Conservation (phyloP, 1,284 basidiomycete species). For the Cryptococcus sp. region DNA sequence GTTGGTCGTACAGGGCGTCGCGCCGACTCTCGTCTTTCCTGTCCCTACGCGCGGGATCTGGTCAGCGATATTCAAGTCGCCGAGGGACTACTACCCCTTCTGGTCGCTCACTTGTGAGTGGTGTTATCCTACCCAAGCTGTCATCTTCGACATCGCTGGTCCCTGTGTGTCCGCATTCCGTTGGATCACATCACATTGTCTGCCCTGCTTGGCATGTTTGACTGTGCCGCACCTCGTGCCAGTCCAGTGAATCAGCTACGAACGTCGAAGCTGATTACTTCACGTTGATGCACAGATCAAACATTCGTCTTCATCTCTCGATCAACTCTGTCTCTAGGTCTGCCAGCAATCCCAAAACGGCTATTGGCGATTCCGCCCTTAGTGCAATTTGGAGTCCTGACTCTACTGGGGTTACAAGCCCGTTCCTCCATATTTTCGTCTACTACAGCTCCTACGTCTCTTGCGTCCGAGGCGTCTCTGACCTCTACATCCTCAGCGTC, state of each 20-base stretch:
- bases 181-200: neutral
- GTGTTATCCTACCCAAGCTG: too few species aligned
- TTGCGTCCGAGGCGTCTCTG: too few species aligned
- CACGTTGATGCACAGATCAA: slow-evolving; percentile 59
- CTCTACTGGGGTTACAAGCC: slow-evolving; percentile 59
- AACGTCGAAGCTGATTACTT: neutral
- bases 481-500: too few species aligned
- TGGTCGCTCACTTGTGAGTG: slow-evolving; percentile 59
- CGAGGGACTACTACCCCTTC: slow-evolving; percentile 92
- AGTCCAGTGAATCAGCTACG: neutral
- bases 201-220: too few species aligned
- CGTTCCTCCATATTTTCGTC: slow-evolving; percentile 45
- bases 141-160: neutral
- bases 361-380: slow-evolving; percentile 61
- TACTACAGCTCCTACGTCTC: slow-evolving; percentile 9
- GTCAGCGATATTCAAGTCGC: slow-evolving; percentile 77
- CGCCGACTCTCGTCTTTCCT: slow-evolving; percentile 88
- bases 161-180: neutral
- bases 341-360: slow-evolving; percentile 75
- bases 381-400: slow-evolving; percentile 62
- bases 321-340: slow-evolving; percentile 81
- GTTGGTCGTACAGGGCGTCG: slow-evolving; percentile 65
- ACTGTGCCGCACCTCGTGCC: too few species aligned
- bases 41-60: slow-evolving; percentile 67
- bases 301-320: slow-evolving; percentile 94